These are phyloP conservation scores for Candida khao-thaluensis DNA, from an alignment of 805 yeast genomes.

Conservation along the genomic window DNA sequence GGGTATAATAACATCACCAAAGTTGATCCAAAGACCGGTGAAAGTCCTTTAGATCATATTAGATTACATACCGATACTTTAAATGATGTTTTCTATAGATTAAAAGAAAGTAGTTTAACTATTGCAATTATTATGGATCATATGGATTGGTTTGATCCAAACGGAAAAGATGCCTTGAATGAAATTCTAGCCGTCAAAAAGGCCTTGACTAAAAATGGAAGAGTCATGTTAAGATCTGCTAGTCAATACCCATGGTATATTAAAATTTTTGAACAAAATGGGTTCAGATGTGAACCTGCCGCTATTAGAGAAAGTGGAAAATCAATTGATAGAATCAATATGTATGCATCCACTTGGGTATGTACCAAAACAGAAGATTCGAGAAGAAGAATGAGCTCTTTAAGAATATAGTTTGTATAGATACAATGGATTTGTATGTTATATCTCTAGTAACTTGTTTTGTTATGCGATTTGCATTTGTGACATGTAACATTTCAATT, in stretches of 20 bases:
- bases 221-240: conserved; percentile 77
- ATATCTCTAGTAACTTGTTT: too few species aligned
- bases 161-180: conserved; percentile 58
- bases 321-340: conserved; percentile 76
- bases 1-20: conserved; percentile 53
- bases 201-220: conserved; percentile 65
- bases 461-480: too few species aligned
- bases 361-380: conserved; percentile 50
- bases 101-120: conserved; percentile 61
- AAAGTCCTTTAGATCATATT: conserved; percentile 62
- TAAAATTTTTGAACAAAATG: conserved; percentile 60
- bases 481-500: too few species aligned
- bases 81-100: conserved; percentile 69
- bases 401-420: conserved; percentile 25
- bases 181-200: conserved; percentile 65
- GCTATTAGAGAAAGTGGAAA: conserved; percentile 63
- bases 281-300: conserved; percentile 68
- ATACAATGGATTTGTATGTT: conserved; percentile 11
- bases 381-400: conserved; percentile 42
- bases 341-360: conserved; percentile 90
- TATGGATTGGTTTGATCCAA: conserved; percentile 86
- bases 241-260: conserved; percentile 78
- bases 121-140: conserved; percentile 87
- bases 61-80: conserved; percentile 78
- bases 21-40: conserved; percentile 22